Conservation (phyloP, 2,329 filamentous ascomycete species). For the Verticillium alfalfae region DNA sequence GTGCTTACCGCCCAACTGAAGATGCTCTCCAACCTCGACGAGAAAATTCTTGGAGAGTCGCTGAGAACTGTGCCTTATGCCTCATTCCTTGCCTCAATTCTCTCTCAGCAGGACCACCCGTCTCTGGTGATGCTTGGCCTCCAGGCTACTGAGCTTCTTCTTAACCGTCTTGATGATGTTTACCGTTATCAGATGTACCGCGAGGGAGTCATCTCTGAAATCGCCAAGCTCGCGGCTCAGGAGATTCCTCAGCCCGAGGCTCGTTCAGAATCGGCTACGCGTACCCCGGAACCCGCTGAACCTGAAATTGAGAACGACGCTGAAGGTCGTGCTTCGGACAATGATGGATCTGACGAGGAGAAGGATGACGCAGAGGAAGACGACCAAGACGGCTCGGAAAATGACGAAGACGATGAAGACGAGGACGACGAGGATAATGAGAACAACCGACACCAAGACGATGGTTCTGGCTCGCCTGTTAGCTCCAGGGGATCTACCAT, state of each 20-base stretch:
- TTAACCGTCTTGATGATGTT: conserved; percentile 77
- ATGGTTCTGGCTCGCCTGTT: conserved; percentile 60
- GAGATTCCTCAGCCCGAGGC: conserved; percentile 24
- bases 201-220: conserved; percentile 91
- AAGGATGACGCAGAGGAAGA: conserved; percentile 50
- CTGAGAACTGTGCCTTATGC: conserved; percentile 87
- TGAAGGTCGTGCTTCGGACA: conserved; percentile 27
- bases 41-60: conserved; percentile 76
- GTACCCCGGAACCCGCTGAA: conserved; percentile 20
- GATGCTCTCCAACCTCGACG: conserved; percentile 94
- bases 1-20: conserved; percentile 94
- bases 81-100: conserved; percentile 88
- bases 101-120: conserved; percentile 91
- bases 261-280: not conserved
- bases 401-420: conserved; percentile 34
- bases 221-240: conserved; percentile 67
- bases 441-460: conserved; percentile 41
- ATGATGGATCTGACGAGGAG: conserved; percentile 40
- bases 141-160: conserved; percentile 81
- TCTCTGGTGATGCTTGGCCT: conserved; percentile 81
- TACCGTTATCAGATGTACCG: conserved; percentile 97
- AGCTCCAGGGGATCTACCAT: conserved; percentile 64
- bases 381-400: conserved; percentile 39
- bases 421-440: conserved; percentile 52
- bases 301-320: not conserved